Percentiles rank a stretch among this genome's conserved stretches.
Conservation (phyloP, 2,329 filamentous ascomycete species). For the Dothideomycetidae sp. region DNA sequence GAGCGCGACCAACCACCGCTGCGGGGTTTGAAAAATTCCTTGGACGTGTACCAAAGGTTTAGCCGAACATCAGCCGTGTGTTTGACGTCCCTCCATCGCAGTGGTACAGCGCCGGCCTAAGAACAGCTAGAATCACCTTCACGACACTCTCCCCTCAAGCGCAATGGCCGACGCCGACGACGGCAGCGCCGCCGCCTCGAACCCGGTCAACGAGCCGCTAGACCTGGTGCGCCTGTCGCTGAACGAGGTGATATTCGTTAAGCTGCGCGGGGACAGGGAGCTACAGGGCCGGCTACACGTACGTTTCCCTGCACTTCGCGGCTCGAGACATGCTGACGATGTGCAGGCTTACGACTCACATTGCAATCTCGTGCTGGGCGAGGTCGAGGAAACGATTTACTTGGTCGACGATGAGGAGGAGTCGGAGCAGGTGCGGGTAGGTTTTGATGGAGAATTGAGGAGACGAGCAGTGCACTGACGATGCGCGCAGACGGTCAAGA, state of each 20-base stretch:
- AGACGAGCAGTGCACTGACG: not conserved
- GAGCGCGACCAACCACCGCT: too few relatives aligned
- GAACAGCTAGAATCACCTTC: constrained; percentile 1
- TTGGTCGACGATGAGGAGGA: constrained; percentile 77
- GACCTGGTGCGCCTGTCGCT: constrained; percentile 89
- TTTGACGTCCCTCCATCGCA: too few relatives aligned
- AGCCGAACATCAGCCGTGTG: not conserved
- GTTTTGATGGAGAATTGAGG: constrained; percentile 6
- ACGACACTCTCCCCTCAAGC: not conserved
- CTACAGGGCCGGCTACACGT: constrained; percentile 92
- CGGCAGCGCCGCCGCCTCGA: constrained; percentile 37
- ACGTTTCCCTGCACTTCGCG: constrained; percentile 1
- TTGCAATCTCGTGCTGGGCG: constrained; percentile 90
- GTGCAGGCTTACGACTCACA: constrained; percentile 90
- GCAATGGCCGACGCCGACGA: constrained; percentile 71
- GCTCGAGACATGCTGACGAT: not conserved
- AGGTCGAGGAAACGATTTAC: constrained; percentile 96
- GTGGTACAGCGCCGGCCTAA: too few relatives aligned
- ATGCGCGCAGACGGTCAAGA: constrained; percentile 70
- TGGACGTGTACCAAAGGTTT: too few relatives aligned
- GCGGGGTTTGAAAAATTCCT: not conserved
- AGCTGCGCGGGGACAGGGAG: constrained; percentile 88
- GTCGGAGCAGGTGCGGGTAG: constrained; percentile 50
- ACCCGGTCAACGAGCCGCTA: constrained; percentile 67
- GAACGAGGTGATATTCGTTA: constrained; percentile 94